Evolutionary conservation across 2,329 filamentous ascomycete genomes (phyloP), one percentile per base, ranked within the genome.

Genomic region (Paracoccidioides lutzii): DNA sequence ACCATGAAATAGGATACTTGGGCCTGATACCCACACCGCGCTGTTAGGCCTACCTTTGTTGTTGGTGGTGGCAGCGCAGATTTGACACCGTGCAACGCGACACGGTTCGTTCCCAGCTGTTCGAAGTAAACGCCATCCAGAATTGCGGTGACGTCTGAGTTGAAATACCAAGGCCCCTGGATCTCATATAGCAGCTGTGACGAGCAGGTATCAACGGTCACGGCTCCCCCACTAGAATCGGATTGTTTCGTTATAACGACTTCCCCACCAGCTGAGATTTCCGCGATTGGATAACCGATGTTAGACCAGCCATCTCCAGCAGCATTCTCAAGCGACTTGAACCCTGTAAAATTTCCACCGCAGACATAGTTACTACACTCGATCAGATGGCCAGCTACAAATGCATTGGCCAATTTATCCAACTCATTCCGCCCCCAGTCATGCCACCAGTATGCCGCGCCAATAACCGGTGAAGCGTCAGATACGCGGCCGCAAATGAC

Each of bases 91-190:
- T 73, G 71, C 49, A 81, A 55, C 2, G 73, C 72, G 1, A 81
- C 76, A 5, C 77, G 72, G 59, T 81, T 74, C 15, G 66, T 65
- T 1, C 71, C 73, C 4, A 77, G 56, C 54, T 82, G 73, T 49
- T 78, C 74, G 58, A 83, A 78, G 56, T 70, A 73, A 41, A 81
- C 67, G n/a, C 74, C 67, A 49, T 73, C 67, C 12, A 82, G 66
- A 12, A 78, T 62, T 0, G 79, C 79, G 0, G 75, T 79, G 35
- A 81, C 78, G 59, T 81, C 79, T 0, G 74, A 76, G 66, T 81
- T 81, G 69, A 74, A 78, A 63, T 82, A 82, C 70, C 73, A 76
- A 0, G 75, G 76, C 4, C 78, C 78, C 59, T 79, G 77, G 14
- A 79, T 75, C 63, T 80, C 77, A 61, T 79, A 81, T 1, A 81